Evolutionary conservation across 768 basidiomycete genomes (phyloP), one percentile per base, ranked within the genome.

Genomic region (Mycena filopes): DNA sequence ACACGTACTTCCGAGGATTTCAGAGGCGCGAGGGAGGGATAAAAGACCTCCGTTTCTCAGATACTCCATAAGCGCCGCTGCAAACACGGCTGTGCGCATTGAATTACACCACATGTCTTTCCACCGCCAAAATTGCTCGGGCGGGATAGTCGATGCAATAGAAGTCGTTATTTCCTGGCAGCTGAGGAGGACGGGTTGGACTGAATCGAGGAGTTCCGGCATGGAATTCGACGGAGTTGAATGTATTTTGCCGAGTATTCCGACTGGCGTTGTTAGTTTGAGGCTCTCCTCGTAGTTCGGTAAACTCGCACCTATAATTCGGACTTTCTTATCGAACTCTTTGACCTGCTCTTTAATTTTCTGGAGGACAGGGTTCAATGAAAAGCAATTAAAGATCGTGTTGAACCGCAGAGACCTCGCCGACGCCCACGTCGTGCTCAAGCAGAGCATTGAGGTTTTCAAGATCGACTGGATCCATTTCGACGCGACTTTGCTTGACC

Each of bases 61-160:
- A 71, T 89, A 95, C 71, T 90, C 85, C 15, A 88, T 80, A 36
- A 94, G 75, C 20, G 88, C 85, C 1, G 87, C 87, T 42, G 86
- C 83, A 70, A 90, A 94, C 1, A 93, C 82, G 13, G 86, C 86
- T 20, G 83, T 84, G 60, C 92, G 83, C 40, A 94, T 74, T 4
- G 90, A 88, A 71, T 86, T 87, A 1, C 85, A 83, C 92, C 92
- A 94, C 87, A 91, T 87, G 26, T 93, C 91, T 74, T 91, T 93
- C 90, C 90, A 94, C 60, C 87, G 82, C 93, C 93, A 94, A 65
- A 92, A 88, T 67, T 93, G 90, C 69, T 90, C 87, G 31, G 80
- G 81, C 29, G 93, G 93, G 26, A 93, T 80, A n/a, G n/a, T n/a
- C n/a, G n/a, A n/a, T 33, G 89, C 80, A 7, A 71, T 76, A 8